Base-by-base conservation (phyloP, 768 basidiomycete species). In the Xerocomus brunneocitrinus region DNA sequence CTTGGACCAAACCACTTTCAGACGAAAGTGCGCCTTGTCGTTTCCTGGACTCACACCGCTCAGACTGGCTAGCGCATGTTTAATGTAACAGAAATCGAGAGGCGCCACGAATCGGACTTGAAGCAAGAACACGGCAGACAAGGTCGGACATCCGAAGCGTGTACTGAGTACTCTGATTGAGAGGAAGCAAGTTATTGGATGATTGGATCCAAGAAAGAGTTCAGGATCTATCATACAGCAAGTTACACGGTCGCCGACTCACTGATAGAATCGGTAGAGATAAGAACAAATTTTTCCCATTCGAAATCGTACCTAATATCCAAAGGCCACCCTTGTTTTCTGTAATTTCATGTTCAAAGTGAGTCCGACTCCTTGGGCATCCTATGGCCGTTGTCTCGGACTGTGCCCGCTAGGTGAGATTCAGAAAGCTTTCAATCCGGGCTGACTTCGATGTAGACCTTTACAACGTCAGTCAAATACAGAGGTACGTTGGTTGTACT, bases 1-100 rank as follows among this genome's bases (percentile, higher is more conserved):
- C 39, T 40, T 42, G 41, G 13, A 42, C 46, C 34, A 50, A 36
- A 31, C 41, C 42, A 38, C 52, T 49, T 48, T 48, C 40, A 49
- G 36, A 12, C 31, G 43, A 8, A 42, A 42, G 13, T 25, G 25
- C 39, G 10, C 14, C 36, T 40, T 22, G 39, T 40, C 39, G 12
- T 8, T 36, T 14, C 30, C 30, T 22, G 45, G 2, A n/a, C 47
- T 25, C 28, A 24, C 38, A 8, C 19, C n/a, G 16, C 38, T 39
- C n/a, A 40, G 28, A 40, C 48, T 49, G 47, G 36, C 35, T 34
- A 35, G 24, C 8, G 31, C 31, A 10, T 34, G 19, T 19, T 9
- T 12, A 10, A 16, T n/a, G 14, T 30, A 43, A 43, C 5, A 24
- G 24, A 41, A 41, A 22, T 40, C 40, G 5, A 39, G 35, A 34